Base-by-base conservation (phyloP, 2,329 filamentous ascomycete genomes). In the Xylaria sp. region DNA sequence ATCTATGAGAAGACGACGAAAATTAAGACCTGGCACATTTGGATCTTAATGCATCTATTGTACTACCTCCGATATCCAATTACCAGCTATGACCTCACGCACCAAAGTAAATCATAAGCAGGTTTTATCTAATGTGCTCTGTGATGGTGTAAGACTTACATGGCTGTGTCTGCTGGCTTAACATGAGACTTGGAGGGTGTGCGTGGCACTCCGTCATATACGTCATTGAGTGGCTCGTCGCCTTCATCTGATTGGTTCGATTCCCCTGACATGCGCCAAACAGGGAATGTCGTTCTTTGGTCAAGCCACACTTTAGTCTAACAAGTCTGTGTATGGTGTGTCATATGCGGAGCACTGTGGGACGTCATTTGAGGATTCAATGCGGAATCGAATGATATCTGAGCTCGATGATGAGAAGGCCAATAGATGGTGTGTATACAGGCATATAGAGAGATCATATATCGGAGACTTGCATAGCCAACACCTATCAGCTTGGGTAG, bases 81-180 rank as follows among this genome's bases (percentile, higher is more conserved):
- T 9, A 42, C 27, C 31, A 17, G 54, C 50, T 66, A 69, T 69
- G 67, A 69, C 63, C 67, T 69, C 67, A 69, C 66, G 58, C 50
- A 31, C 33, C 13, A 10, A 53, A n/a, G 36, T 54, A 27, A 29
- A 45, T 50, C 33, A 45, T 15, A 58, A 66, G 53, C 59, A 62
- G 58, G 64, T 62, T 62, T 65, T 58, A 3, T 42, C 17, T 45
- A 27, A 33, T 6, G 51, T 33, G 50, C n/a, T n/a, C 25, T 31
- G n/a, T 57, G 47, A 20, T 44, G 53, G 63, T 63, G 58, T 22
- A 42, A 58, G n/a, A 50, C 61, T 55, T 45, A 53, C 25, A 33
- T 15, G 33, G 45, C 31, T 29, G 45, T 22, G 42, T 22, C 33
- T 17, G 2, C 20, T 51, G 47, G 25, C n/a, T 54, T 27, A 3